Percentiles rank a stretch among this genome's conserved stretches.
phyloP scores from a whole-genome alignment of 331 rosid species.

The Acacia pycnantha region DNA sequence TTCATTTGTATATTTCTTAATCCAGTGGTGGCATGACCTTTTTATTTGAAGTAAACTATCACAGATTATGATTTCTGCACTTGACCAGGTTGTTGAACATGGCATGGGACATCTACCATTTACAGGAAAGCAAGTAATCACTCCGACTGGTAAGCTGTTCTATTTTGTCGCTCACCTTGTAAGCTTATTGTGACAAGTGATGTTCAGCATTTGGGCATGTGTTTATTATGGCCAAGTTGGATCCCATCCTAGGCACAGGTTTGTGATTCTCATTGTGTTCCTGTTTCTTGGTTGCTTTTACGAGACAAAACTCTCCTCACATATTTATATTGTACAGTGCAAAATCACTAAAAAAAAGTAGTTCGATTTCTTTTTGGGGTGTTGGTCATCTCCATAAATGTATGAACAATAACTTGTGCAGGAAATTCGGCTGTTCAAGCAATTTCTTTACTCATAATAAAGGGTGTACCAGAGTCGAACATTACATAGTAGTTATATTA shows the following conservation, averaged over 20 bases:
- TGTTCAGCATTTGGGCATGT: neutral
- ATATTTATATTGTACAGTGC: no score
- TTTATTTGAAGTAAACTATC: conserved; percentile 5
- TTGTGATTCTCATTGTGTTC: conserved; percentile 41
- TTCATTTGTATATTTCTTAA: conserved; percentile 27
- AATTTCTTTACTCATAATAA: conserved; percentile 71
- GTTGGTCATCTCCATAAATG: neutral
- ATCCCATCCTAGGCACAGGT: conserved; percentile 99
- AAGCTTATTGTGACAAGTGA: neutral
- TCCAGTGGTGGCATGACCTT: conserved; percentile 13
- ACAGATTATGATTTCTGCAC: conserved; percentile 26
- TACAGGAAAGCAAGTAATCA: conserved; percentile 88
- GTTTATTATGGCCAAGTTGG: conserved; percentile 28
- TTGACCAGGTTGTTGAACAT: conserved; percentile 93
- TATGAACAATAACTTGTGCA: conserved; percentile 29
- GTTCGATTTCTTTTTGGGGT: neutral
- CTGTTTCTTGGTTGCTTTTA: no score
- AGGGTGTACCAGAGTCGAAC: conserved; percentile 97
- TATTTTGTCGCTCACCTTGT: neutral
- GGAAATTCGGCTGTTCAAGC: conserved; percentile 98
- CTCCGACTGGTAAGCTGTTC: conserved; percentile 86
- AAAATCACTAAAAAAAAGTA: neutral
- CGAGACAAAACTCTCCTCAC: no score
- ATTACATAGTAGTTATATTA: conserved; percentile 49
- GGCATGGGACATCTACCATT: conserved; percentile 98